A percentile compares a stretch with the other conserved stretches of the same genome.
Evolutionary conservation across 306 rosid species (phyloP).

Genomic region (Ormosia emarginata): DNA sequence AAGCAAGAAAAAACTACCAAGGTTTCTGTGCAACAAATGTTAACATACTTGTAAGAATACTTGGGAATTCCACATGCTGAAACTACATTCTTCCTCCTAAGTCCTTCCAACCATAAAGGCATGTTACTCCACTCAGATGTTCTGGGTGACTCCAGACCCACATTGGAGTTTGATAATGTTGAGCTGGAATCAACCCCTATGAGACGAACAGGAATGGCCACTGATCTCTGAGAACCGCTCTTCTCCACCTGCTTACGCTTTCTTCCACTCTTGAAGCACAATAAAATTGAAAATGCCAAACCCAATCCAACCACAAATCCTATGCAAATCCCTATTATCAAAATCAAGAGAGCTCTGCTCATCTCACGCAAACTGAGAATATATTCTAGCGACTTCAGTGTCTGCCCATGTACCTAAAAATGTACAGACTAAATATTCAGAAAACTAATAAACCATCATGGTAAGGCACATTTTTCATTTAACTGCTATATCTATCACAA

Average conservation of each 20-base stretch:
- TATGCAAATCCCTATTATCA: slow-evolving; percentile 60
- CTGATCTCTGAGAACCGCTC: slow-evolving; percentile 55
- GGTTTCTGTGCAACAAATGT: slow-evolving; percentile 4
- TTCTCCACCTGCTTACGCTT: slow-evolving; percentile 49
- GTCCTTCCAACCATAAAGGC: slow-evolving; percentile 79
- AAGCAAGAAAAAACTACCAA: neutral
- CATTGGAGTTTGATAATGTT: slow-evolving; percentile 61
- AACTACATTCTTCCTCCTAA: slow-evolving; percentile 58
- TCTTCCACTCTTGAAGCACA: slow-evolving; percentile 48
- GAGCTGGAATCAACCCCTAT: slow-evolving; percentile 52
- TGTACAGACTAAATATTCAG: neutral
- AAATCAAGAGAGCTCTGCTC: slow-evolving; percentile 21
- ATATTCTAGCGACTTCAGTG: neutral
- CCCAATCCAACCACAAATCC: slow-evolving; percentile 76
- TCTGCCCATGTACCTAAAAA: slow-evolving; percentile 31
- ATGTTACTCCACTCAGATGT: slow-evolving; percentile 64
- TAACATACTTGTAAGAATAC: slow-evolving; percentile 81
- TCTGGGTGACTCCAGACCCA: slow-evolving; percentile 73
- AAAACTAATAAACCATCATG: neutral
- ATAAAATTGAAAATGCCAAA: slow-evolving; percentile 50
- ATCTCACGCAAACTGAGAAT: slow-evolving; percentile 26
- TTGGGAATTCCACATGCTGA: slow-evolving; percentile 89
- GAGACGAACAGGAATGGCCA: slow-evolving; percentile 42
- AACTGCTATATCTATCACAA: neutral
- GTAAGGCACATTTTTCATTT: neutral